Base-by-base conservation (phyloP, 805 yeast genomes). In the Phaffomyces antillensis region DNA sequence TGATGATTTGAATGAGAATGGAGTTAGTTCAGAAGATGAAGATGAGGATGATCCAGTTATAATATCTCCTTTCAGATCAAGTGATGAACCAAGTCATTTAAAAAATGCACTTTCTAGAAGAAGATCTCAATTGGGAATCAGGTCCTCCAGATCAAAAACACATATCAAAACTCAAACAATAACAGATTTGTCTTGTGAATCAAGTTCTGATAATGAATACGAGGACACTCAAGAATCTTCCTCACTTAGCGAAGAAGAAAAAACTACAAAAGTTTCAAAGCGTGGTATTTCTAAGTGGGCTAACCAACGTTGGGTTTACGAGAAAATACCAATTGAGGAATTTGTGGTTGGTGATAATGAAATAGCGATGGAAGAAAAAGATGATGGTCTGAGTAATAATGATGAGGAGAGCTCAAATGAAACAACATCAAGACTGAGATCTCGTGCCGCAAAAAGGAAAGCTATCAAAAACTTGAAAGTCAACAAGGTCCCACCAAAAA, bases 231-330 rank as follows among this genome's bases (percentile, higher is more conserved):
- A 28, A 11, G 13, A 28, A 11, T 28, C 30, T 6, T 28, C 13
- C 7, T 13, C 13, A 12, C 12, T 1, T 11, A 11, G 30, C 11
- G 30, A 28, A 28, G 13, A 10, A 13, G 30, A 28, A 28, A 28
- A 8, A 12, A 18, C 7, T 20, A 34, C 16, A 10, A 34, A 10
- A n/a, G 39, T 32, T 13, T 16, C 26, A 4, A 3, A 16, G 7
- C 16, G 16, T 17, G 40, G 40, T 24, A 41, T 44, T 7, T 32
- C 41, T 25, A 44, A 36, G 32, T 44, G 47, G 47, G 43, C 32
- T 12, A 40, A 39, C 5, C 25, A 34, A 17, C 15, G 18, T 17
- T 44, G 47, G 47, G 25, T n/a, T 10, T 44, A 44, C 28, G 47
- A 44, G 40, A 17, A 31, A 4, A 31, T 23, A n/a, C 40, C 42